These are phyloP conservation scores for Chytriomyces sp. DNA, from an alignment of 192 early-diverging fungal genomes.

Conservation along the genomic window DNA sequence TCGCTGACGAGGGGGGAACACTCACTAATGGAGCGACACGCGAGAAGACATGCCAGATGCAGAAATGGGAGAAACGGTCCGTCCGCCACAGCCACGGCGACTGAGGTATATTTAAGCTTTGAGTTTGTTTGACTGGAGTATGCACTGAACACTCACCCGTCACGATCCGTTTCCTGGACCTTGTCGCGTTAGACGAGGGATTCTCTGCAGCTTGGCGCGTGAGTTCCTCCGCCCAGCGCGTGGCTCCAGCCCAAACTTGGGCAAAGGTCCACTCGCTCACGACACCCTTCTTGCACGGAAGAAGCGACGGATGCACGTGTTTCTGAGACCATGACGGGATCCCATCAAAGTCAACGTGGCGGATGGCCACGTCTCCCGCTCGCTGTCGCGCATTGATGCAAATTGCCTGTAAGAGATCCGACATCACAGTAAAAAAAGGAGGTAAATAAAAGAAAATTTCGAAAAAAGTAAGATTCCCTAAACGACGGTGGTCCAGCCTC, in stretches of 20 bases:
- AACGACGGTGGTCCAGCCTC: not conserved
- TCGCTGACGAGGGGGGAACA: not conserved
- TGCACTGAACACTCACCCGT: not conserved
- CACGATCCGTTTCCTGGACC: not conserved
- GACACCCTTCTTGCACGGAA: not conserved
- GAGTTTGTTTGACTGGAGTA: not conserved
- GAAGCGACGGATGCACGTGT: too few species aligned
- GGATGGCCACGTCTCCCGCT: not conserved
- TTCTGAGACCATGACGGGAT: not conserved
- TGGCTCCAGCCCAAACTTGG: not conserved
- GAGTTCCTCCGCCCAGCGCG: not conserved
- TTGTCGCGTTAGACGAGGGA: not conserved
- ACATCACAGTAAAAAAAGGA: not conserved
- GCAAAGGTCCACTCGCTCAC: not conserved
- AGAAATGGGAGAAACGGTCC: conserved; percentile 21
- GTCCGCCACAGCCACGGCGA: conserved; percentile 11
- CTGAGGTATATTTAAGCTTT: not conserved
- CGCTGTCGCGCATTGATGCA: not conserved
- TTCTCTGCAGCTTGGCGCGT: not conserved
- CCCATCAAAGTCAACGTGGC: not conserved
- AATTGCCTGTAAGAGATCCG: not conserved
- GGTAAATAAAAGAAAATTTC: not conserved
- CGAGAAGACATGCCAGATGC: conserved; percentile 11
- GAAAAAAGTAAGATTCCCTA: not conserved
- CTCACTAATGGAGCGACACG: not conserved